Evolutionary conservation across 805 yeast genomes (phyloP).

Genomic region (Spathaspora sp.): DNA sequence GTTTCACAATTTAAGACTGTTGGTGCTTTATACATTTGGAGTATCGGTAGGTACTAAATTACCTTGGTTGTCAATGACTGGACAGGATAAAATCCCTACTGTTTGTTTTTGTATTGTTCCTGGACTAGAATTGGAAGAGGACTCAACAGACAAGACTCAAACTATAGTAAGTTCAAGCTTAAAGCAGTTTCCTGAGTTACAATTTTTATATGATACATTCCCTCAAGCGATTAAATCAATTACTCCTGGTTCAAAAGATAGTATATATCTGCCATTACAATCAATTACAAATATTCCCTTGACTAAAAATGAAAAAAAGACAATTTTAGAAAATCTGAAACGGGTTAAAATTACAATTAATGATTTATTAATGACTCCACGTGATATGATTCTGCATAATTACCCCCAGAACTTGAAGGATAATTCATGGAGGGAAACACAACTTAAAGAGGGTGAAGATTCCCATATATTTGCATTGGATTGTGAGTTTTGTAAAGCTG

Average conservation of each 20-base stretch:
- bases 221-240: slow-evolving; percentile 43
- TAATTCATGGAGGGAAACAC: slow-evolving; percentile 1
- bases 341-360: slow-evolving; percentile 38
- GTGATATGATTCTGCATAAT: slow-evolving; percentile 44
- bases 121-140: slow-evolving; percentile 50
- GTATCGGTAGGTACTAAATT: slow-evolving; percentile 16
- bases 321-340: slow-evolving; percentile 29
- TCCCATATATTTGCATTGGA: slow-evolving; percentile 76
- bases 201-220: slow-evolving; percentile 39
- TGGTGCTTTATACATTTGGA: slow-evolving; percentile 13
- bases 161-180: slow-evolving; percentile 2
- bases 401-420: slow-evolving; percentile 55
- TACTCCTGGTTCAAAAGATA: slow-evolving; percentile 65
- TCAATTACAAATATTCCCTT: slow-evolving; percentile 57
- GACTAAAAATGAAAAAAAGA: slow-evolving; percentile 51
- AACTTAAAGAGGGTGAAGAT: slow-evolving; percentile 34
- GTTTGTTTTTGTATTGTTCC: slow-evolving; percentile 61
- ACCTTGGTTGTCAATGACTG: slow-evolving; percentile 46
- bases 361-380: slow-evolving; percentile 51
- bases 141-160: slow-evolving; percentile 6
- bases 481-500: slow-evolving; percentile 87
- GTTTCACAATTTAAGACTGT: slow-evolving; percentile 14
- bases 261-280: slow-evolving; percentile 49
- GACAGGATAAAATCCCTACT: slow-evolving; percentile 46
- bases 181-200: slow-evolving; percentile 16